These are phyloP conservation scores for Trichaptum fuscoviolaceum DNA, from an alignment of 768 basidiomycete genomes.

Conservation along the genomic window DNA sequence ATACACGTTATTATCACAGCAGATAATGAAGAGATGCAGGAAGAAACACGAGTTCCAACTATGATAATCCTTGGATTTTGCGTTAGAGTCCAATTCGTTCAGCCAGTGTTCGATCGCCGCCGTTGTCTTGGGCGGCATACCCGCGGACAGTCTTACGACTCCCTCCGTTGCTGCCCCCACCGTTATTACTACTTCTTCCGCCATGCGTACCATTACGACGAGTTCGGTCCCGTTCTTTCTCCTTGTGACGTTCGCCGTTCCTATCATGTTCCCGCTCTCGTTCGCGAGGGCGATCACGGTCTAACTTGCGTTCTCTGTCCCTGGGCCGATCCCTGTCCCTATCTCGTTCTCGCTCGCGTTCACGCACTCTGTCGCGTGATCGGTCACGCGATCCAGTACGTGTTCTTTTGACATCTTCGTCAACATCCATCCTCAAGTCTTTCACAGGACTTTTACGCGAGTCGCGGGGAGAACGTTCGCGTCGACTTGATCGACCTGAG, in stretches of 20 bases:
- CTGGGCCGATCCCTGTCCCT: slow-evolving; percentile 16
- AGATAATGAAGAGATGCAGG: not conserved
- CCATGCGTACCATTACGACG: slow-evolving; percentile 40
- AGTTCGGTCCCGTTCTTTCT: slow-evolving; percentile 14
- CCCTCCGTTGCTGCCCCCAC: slow-evolving; percentile 25
- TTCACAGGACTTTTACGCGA: slow-evolving; percentile 12
- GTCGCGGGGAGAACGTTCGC: not conserved
- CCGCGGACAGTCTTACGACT: slow-evolving; percentile 31
- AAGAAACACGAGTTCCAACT: slow-evolving; percentile 5
- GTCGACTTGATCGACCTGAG: not conserved
- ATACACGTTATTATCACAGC: slow-evolving; percentile 5
- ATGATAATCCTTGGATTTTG: slow-evolving; percentile 3
- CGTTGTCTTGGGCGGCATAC: slow-evolving; percentile 27
- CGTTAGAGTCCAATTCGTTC: slow-evolving; percentile 74
- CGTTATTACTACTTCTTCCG: slow-evolving; percentile 31
- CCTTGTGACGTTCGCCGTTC: slow-evolving; percentile 18
- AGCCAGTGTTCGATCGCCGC: slow-evolving; percentile 72
- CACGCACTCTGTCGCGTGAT: slow-evolving; percentile 9
- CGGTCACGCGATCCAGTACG: slow-evolving; percentile 39
- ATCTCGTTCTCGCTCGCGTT: slow-evolving; percentile 17
- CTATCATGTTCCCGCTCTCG: slow-evolving; percentile 21
- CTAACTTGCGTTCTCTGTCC: slow-evolving; percentile 29
- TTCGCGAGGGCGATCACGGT: slow-evolving; percentile 12
- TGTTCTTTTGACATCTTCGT: slow-evolving; percentile 41
- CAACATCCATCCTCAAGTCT: slow-evolving; percentile 47